Evolutionary conservation across 768 basidiomycete genomes (phyloP), one percentile per base, ranked within the genome.

Genomic region (Fomitopsis pulvina): DNA sequence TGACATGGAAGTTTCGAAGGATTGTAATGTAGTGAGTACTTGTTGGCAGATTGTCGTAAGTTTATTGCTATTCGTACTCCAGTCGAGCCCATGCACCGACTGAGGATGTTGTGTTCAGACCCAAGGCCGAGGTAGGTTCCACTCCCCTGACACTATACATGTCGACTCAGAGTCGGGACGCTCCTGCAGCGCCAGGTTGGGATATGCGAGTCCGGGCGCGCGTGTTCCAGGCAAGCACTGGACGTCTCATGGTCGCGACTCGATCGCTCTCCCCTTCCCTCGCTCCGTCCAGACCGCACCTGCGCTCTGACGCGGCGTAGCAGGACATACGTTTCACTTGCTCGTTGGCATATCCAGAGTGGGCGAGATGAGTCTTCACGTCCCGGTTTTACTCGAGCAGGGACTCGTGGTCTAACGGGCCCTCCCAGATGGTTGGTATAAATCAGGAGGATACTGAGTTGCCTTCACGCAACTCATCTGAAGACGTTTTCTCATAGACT

Each of bases 351-450:
- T 41, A 27, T 44, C 43, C 25, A 44, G 43, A 29, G 12, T 44
- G 43, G 29, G 26, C 57, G 22, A 51, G 57, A 44, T 47, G 41
- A 49, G 52, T 52, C 57, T 37, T 52, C 47, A 37, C 32, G 49
- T 58, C 52, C 57, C 57, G 57, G 47, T 30, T 52, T 48, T 30
- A 27, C 40, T 47, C 54, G 57, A 38, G 41, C n/a, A 22, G 24
- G 11, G 26, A 25, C 30, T 11, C 27, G 18, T 45, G 4, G 16
- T 5, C 24, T 8, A 26, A 28, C 21, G 26, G 45, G 5, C 16
- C 29, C 30, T n/a, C n/a, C n/a, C n/a, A n/a, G n/a, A n/a, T n/a
- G n/a, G n/a, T n/a, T n/a, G n/a, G n/a, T n/a, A n/a, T n/a, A n/a
- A n/a, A n/a, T n/a, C n/a, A n/a, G n/a, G n/a, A n/a, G n/a, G n/a